phyloP scores from a whole-genome alignment of 805 yeast genomes.

The Wickerhamiella allomyrinae region DNA sequence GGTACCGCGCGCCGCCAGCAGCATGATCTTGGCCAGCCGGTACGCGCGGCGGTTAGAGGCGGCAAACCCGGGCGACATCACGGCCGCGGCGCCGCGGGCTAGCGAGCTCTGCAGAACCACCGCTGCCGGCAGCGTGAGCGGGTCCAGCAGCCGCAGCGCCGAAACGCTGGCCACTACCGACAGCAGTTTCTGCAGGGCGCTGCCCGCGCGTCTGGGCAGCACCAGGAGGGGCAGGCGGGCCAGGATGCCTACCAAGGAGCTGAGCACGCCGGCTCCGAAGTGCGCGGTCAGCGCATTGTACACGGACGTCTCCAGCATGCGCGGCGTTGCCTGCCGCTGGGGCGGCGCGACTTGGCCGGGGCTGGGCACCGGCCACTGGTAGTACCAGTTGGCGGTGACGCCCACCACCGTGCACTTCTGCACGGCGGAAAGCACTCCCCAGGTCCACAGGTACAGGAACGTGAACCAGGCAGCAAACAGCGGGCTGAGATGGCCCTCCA shows the following conservation, averaged over 20 bases:
- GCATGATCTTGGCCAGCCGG: constrained; percentile 25
- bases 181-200: constrained; percentile 16
- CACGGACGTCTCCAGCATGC: constrained; percentile 16
- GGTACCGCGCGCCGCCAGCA: constrained; percentile 25
- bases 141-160: constrained; percentile 21
- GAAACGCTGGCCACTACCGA: constrained; percentile 21
- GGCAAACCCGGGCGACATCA: constrained; percentile 8
- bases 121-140: constrained; percentile 27
- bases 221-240: constrained; percentile 25
- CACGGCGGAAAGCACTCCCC: constrained; percentile 28
- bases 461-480: constrained; percentile 20
- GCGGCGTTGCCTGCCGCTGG: constrained; percentile 10
- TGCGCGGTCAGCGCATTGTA: constrained; percentile 21
- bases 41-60: constrained; percentile 23
- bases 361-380: constrained; percentile 13
- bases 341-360: constrained; percentile 11
- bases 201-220: constrained; percentile 22
- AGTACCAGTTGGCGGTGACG: constrained; percentile 29
- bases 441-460: constrained; percentile 30
- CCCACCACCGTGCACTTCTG: constrained; percentile 26
- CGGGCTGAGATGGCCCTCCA: constrained; percentile 17
- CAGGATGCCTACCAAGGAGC: constrained; percentile 22
- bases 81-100: constrained; percentile 22
- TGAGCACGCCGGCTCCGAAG: constrained; percentile 26
- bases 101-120: constrained; percentile 25